Evolutionary conservation across 2,329 filamentous ascomycete genomes (phyloP), one percentile per base, ranked within the genome.

Genomic region (Trichoderma guizhouense): DNA sequence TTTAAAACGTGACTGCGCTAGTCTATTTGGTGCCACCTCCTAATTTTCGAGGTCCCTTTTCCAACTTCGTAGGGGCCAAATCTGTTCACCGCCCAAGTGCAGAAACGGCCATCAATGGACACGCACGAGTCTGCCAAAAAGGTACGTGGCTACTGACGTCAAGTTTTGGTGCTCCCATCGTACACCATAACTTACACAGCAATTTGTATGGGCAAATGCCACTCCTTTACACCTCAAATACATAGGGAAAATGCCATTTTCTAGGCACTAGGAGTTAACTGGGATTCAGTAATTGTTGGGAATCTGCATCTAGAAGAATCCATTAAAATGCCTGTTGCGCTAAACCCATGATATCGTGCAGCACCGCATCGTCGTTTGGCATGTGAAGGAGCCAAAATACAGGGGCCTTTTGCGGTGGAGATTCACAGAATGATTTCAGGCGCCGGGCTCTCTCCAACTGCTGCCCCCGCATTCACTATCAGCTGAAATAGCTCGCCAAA

Each of bases 391-490:
- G 3, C 47, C n/a, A 8, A 1, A 53, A 43, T 43, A 67, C 64
- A 67, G 51, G 64, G 64, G 24, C 51, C 28, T 43, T 58, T 43
- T 67, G 64, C 51, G 21, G 64, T 39, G 64, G 64, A 53, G 64
- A 34, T 36, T 11, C 7, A n/a, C n/a, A 21, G 34, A 8, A 60
- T 8, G 18, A 67, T 3, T 43, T 67, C 11, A 43, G 64, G 51
- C 51, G 7, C 28, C 21, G 1, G 24, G 28, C 26, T 43, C 64
- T 57, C 64, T 67, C 64, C 51, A 58, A 55, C 51, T 67, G 51
- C 47, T 36, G 47, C 64, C 64, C 47, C 64, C 64, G 64, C 64
- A 67, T 32, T 67, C 51, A 24, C 64, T 36, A 67, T 34, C 64
- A 34, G 28, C 66, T 34, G 55, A 51, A 51, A 65, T 24, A 21